A percentile compares a stretch with the other conserved stretches of the same genome.
phyloP scores from a whole-genome alignment of 2,329 filamentous ascomycete genomes.

The Spiromastix sp. region DNA sequence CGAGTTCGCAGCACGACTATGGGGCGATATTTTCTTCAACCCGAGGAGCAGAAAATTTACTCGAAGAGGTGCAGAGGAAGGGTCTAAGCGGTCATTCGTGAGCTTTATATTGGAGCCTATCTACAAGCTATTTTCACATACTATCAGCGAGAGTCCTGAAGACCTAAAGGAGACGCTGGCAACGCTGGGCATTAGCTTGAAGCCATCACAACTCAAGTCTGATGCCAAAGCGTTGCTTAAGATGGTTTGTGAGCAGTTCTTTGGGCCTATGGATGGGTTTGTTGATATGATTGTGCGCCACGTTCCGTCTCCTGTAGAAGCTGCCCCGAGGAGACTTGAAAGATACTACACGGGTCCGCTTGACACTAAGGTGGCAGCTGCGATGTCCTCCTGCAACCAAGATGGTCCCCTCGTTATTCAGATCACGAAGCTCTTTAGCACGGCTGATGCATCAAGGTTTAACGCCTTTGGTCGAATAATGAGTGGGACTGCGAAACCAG shows the following conservation, averaged over 20 bases:
- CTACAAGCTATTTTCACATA: conserved; percentile 95
- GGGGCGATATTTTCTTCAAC: conserved; percentile 97
- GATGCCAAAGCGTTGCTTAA: conserved; percentile 85
- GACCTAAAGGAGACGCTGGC: conserved; percentile 71
- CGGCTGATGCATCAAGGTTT: conserved; percentile 81
- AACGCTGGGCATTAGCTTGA: conserved; percentile 71
- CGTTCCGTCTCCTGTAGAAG: conserved; percentile 74
- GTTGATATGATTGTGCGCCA: conserved; percentile 93
- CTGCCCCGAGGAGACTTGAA: conserved; percentile 65
- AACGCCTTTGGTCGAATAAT: conserved; percentile 83
- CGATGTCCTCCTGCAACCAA: conserved; percentile 74
- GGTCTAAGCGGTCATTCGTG: conserved; percentile 76
- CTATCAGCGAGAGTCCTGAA: conserved; percentile 79
- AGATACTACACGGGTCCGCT: conserved; percentile 86
- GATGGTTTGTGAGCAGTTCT: conserved; percentile 89
- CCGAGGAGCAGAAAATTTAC: conserved; percentile 83
- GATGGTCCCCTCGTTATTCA: conserved; percentile 88
- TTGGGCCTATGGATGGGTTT: conserved; percentile 78
- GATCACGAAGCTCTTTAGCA: conserved; percentile 86
- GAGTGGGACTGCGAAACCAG: conserved; percentile 78
- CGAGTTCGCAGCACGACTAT: conserved; percentile 76
- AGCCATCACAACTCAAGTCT: conserved; percentile 82
- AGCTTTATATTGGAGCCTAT: conserved; percentile 93
- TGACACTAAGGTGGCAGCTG: conserved; percentile 67
- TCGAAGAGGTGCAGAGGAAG: conserved; percentile 71